Evolutionary conservation across 2,329 filamentous ascomycete species (phyloP).

Genomic region (Akanthomyces dipterigenus): DNA sequence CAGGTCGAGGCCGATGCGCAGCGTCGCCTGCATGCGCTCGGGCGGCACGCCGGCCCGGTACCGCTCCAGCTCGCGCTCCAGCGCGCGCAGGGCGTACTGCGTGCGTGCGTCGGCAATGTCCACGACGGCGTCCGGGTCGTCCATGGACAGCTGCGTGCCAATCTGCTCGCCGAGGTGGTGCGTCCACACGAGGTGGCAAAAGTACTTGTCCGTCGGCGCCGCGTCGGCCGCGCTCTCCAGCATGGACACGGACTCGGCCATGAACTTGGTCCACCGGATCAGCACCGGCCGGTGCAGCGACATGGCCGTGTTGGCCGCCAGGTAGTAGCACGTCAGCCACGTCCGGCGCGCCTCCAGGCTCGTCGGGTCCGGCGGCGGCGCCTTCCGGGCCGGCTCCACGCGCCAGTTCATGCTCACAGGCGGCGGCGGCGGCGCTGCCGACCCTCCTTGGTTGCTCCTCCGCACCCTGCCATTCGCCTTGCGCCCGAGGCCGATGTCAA

Average conservation of each 20-base stretch:
- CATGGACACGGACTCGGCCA: constrained; percentile 52
- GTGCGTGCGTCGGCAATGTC: constrained; percentile 56
- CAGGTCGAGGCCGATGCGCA: constrained; percentile 58
- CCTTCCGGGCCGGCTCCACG: constrained; percentile 32
- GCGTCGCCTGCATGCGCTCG: constrained; percentile 49
- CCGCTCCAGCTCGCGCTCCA: constrained; percentile 57
- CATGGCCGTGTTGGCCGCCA: constrained; percentile 54
- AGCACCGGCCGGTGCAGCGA: constrained; percentile 54
- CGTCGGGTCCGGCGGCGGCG: constrained; percentile 40
- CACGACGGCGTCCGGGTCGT: constrained; percentile 50
- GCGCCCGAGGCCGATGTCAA: constrained; percentile 71
- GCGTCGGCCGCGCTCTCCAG: constrained; percentile 48
- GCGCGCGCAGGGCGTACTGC: constrained; percentile 56
- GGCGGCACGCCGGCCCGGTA: constrained; percentile 49
- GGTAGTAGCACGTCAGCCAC: constrained; percentile 54
- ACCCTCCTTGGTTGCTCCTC: neutral
- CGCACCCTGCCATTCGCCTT: constrained; percentile 16
- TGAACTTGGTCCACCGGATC: constrained; percentile 53
- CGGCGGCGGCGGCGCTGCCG: neutral
- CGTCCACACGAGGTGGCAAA: constrained; percentile 54
- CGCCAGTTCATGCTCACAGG: constrained; percentile 24
- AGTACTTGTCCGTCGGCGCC: constrained; percentile 47
- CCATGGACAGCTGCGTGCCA: constrained; percentile 57
- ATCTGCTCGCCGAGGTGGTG: constrained; percentile 63
- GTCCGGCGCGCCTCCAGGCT: constrained; percentile 49